Evolutionary conservation across 768 basidiomycete genomes (phyloP).

Genomic region (Exidia glandulosa): DNA sequence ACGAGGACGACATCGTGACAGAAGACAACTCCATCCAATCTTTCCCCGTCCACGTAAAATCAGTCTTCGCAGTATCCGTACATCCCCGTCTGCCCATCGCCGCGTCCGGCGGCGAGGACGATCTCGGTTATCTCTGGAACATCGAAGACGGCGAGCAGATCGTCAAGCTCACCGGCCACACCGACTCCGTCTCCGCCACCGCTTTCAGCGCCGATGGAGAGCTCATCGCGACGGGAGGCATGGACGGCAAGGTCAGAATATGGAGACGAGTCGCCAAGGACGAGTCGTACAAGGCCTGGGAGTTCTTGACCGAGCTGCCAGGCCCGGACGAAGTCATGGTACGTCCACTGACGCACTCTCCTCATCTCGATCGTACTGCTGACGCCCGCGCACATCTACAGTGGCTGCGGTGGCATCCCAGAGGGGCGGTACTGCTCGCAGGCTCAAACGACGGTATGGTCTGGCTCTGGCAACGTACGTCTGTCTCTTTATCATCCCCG

Average conservation of each 20-base stretch:
- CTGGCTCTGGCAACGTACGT: conserved; percentile 94
- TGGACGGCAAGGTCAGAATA: conserved; percentile 91
- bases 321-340: conserved; percentile 96
- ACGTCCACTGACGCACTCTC: conserved; percentile 17
- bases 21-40: conserved; percentile 59
- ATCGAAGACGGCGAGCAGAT: conserved; percentile 70
- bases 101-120: conserved; percentile 91
- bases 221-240: conserved; percentile 89
- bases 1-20: conserved; percentile 18
- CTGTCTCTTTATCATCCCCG: neutral
- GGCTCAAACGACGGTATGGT: conserved; percentile 89
- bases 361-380: neutral
- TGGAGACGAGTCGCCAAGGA: conserved; percentile 62
- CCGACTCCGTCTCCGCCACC: conserved; percentile 74
- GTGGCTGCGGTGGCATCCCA: conserved; percentile 97
- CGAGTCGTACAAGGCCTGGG: conserved; percentile 60
- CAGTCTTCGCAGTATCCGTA: conserved; percentile 74
- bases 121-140: conserved; percentile 89
- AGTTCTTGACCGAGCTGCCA: conserved; percentile 85
- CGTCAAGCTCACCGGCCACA: conserved; percentile 82
- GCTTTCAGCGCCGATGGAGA: conserved; percentile 85
- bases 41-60: conserved; percentile 56
- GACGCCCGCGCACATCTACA: conserved; percentile 20
- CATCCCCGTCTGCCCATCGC: conserved; percentile 79
- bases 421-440: conserved; percentile 75